Base-by-base conservation (phyloP, 2,329 filamentous ascomycete species). In the Hysterium pulicare region DNA sequence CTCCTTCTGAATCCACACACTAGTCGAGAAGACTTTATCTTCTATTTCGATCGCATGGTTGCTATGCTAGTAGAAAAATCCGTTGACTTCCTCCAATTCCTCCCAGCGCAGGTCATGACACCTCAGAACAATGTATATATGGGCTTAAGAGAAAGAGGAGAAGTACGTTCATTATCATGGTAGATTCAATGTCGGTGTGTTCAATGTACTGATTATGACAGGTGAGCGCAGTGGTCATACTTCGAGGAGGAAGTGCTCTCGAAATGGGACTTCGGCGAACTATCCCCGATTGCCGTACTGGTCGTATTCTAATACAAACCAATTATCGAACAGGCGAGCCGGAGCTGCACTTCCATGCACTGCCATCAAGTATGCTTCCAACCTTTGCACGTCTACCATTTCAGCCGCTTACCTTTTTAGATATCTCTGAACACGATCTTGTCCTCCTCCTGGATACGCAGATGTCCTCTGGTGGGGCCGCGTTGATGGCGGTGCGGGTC, bases 401-500 rank as follows among this genome's bases (percentile, higher is more conserved):
- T 15, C 10, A 24, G 20, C 35, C 28, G 21, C 24, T 15, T 7
- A 15, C 10, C 6, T 30, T 15, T 39, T 19, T 20, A 2, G 79
- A 88, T 47, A 86, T 97, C 42, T 71, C 78, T 46, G 67, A 78
- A 32, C 86, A 95, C 59, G 83, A 87, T 51, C 85, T 85, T 38
- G 89, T 98, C 15, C 73, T 98, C 46, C 74, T 98, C 6, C 73
- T 97, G 16, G 93, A 97, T 66, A 84, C 90, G 11, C 93, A 98
- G 63, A 96, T 97, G 86, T 89, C 88, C 20, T 90, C 85, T 47
- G 93, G 93, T 33, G 91, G 90, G 26, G 81, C 82, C 10, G 82
- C 81, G 4, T 72, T 98, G 44, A 98, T 98, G 93, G 90, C 93
- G 1, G 90, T 97, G 32, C 86, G 93, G 59, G 88, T 97, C n/a